Evolutionary conservation across 2,329 filamentous ascomycete genomes (phyloP).

Genomic region (Fusarium bulbicola): DNA sequence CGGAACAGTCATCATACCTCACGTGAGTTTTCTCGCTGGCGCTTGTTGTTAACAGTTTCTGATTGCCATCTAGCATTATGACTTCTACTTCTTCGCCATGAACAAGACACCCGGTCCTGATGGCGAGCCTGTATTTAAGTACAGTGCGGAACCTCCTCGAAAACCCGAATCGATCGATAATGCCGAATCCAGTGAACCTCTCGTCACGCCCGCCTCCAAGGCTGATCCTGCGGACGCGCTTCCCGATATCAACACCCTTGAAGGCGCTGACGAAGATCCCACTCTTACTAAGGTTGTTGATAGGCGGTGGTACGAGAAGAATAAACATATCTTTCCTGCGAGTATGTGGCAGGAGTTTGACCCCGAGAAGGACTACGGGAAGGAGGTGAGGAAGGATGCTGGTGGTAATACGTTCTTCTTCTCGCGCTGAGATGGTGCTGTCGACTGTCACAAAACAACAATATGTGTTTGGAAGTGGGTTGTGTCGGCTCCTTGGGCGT

Average conservation of each 20-base stretch:
- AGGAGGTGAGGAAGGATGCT: constrained; percentile 80
- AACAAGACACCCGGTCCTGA: constrained; percentile 83
- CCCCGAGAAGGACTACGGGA: constrained; percentile 84
- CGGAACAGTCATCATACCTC: constrained; percentile 90
- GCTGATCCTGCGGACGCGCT: constrained; percentile 51
- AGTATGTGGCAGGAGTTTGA: constrained; percentile 97
- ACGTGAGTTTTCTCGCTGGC: constrained; percentile 68
- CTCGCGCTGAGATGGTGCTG: constrained; percentile 50
- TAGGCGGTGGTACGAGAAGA: constrained; percentile 93
- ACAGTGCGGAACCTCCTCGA: constrained; percentile 61
- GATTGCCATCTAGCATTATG: constrained; percentile 77
- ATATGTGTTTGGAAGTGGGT: neutral
- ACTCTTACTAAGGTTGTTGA: constrained; percentile 92
- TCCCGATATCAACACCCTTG: constrained; percentile 65
- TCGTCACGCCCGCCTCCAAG: constrained; percentile 48
- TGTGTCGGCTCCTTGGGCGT: constrained; percentile 2
- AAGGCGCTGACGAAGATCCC: constrained; percentile 82
- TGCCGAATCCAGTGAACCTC: constrained; percentile 5
- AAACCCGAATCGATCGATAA: constrained; percentile 43
- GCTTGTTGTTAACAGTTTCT: constrained; percentile 18
- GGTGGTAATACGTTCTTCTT: constrained; percentile 96
- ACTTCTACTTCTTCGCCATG: constrained; percentile 96
- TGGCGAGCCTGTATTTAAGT: constrained; percentile 79
- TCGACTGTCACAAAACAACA: constrained; percentile 1
- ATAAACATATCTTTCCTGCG: constrained; percentile 98